Evolutionary conservation across 1,284 basidiomycete genomes (phyloP).

Genomic region (Apiotrichum porosum): DNA sequence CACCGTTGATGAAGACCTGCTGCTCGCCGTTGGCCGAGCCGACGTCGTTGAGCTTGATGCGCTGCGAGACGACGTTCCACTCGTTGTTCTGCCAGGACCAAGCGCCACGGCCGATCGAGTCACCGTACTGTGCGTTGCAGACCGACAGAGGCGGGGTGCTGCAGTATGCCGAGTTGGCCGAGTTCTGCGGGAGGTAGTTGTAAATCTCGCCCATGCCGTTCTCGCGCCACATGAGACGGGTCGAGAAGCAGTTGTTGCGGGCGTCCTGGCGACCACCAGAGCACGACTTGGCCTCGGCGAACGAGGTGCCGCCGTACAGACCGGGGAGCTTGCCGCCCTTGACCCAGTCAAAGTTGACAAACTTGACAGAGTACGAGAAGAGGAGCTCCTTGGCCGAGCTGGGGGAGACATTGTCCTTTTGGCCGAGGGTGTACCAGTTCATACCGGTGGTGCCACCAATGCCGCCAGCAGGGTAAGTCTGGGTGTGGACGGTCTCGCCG

Average conservation of each 20-base stretch:
- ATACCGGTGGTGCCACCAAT: constrained; percentile 31
- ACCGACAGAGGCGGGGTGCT: constrained; percentile 22
- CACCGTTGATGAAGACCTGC: constrained; percentile 58
- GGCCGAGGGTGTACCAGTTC: constrained; percentile 38
- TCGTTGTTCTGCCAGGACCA: constrained; percentile 60
- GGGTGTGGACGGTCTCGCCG: constrained; percentile 12
- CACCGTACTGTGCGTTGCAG: constrained; percentile 42
- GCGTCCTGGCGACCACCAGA: constrained; percentile 45
- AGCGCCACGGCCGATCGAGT: constrained; percentile 62
- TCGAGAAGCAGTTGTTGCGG: constrained; percentile 45
- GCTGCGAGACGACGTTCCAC: constrained; percentile 60
- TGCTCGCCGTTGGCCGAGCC: constrained; percentile 52
- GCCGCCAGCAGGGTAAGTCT: constrained; percentile 32
- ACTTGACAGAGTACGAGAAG: constrained; percentile 46
- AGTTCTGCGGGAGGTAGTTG: constrained; percentile 31
- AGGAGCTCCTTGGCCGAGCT: constrained; percentile 35
- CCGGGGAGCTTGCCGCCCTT: constrained; percentile 51
- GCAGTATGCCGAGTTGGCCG: constrained; percentile 23
- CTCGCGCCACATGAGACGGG: constrained; percentile 48
- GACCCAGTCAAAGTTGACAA: constrained; percentile 45
- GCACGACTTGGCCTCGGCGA: constrained; percentile 38
- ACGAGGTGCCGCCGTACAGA: constrained; percentile 36
- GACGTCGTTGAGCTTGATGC: constrained; percentile 60
- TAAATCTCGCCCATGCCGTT: constrained; percentile 42
- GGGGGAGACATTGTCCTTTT: constrained; percentile 24